These are phyloP conservation scores for Brassica cretica DNA, from an alignment of 345 rosid genomes.

Conservation along the genomic window DNA sequence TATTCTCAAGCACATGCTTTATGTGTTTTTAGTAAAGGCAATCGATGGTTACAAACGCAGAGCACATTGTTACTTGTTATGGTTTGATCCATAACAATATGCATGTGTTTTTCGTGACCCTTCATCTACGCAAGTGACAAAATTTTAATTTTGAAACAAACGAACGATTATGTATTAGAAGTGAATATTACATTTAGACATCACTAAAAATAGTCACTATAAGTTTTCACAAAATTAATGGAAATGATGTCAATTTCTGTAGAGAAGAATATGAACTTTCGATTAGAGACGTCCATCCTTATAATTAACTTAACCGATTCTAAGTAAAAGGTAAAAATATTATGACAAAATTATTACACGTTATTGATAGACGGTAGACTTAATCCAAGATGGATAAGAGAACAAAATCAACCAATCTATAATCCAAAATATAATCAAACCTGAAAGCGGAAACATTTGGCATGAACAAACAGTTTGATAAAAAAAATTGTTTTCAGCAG, in stretches of 20 bases:
- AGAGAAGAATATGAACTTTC: not conserved
- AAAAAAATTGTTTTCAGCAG: not conserved
- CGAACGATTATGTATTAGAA: not conserved
- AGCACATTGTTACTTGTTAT: not conserved
- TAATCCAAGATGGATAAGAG: too few relatives aligned
- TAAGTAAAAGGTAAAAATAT: not conserved
- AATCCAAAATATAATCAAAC: not conserved
- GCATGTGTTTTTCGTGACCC: not conserved
- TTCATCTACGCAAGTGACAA: not conserved
- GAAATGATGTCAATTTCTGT: not conserved
- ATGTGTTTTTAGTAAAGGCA: not conserved
- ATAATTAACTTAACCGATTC: not conserved
- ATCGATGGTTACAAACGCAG: not conserved
- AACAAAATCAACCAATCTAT: not conserved
- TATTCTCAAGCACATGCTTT: not conserved
- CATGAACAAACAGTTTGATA: not conserved
- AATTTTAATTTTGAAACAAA: not conserved
- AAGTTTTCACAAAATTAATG: not conserved
- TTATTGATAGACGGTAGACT: not conserved
- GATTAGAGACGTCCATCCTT: not conserved
- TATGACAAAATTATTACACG: not conserved
- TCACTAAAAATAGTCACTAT: not conserved
- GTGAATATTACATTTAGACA: not conserved
- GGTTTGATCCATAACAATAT: not conserved
- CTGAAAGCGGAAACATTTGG: not conserved